Evolutionary conservation across 768 basidiomycete species (phyloP).

Genomic region (Fomitopsis serialis): DNA sequence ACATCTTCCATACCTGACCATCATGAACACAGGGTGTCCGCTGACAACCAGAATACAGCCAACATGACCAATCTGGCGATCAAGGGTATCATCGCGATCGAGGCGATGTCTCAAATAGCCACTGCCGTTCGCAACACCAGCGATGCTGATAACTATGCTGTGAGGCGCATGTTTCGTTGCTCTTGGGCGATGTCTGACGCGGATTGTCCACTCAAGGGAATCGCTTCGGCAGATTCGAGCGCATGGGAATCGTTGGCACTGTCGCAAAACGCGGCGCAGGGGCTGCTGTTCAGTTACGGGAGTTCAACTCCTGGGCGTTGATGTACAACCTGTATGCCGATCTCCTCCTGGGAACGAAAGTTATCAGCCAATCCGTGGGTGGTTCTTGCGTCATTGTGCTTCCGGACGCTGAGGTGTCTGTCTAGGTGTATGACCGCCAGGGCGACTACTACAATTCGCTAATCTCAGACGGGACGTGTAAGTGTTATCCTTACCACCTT

Average conservation of each 20-base stretch:
- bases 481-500: not conserved
- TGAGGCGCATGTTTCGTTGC: slow-evolving; percentile 2
- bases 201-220: not conserved
- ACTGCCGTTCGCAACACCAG: slow-evolving; percentile 4
- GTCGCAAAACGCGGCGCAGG: not conserved
- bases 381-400: not conserved
- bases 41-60: slow-evolving; percentile 7
- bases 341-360: slow-evolving; percentile 2
- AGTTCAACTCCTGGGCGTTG: slow-evolving; percentile 3
- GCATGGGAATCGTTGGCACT: slow-evolving; percentile 3
- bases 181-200: not conserved
- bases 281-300: slow-evolving; percentile 2
- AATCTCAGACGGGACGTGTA: not conserved
- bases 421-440: not conserved
- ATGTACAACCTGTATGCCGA: slow-evolving; percentile 11
- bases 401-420: not conserved
- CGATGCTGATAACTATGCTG: slow-evolving; percentile 12
- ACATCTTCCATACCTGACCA: too few species aligned
- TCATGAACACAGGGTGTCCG: not conserved
- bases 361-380: slow-evolving; percentile 2
- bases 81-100: slow-evolving; percentile 20
- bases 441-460: not conserved
- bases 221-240: not conserved
- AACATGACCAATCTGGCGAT: slow-evolving; percentile 19
- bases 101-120: slow-evolving; percentile 18